Percentiles rank a stretch among this genome's conserved stretches.
These are phyloP conservation scores for Saccharomycopsis capsularis DNA, from an alignment of 805 yeast species.

Conservation along the genomic window DNA sequence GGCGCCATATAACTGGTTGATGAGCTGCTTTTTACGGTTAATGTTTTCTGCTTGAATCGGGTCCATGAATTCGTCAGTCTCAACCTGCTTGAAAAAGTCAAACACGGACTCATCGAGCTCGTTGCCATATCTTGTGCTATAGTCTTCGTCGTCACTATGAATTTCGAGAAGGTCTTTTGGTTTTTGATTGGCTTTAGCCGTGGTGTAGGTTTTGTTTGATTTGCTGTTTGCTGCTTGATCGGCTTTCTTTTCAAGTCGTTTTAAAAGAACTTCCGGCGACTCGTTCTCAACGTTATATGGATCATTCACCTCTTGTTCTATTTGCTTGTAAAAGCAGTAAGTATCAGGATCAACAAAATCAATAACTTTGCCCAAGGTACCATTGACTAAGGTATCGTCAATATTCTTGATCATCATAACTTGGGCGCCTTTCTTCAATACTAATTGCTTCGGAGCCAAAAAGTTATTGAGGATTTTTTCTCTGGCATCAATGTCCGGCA, in stretches of 20 bases:
- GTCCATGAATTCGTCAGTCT: constrained; percentile 25
- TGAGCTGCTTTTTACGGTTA: constrained; percentile 41
- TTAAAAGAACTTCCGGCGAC: constrained; percentile 21
- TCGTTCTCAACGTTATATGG: constrained; percentile 3
- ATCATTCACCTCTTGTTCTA: constrained; percentile 19
- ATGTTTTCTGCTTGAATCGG: constrained; percentile 28
- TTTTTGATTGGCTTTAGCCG: constrained; percentile 22
- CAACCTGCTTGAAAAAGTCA: constrained; percentile 35
- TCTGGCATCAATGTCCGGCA: constrained; percentile 9
- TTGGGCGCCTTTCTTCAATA: constrained; percentile 65
- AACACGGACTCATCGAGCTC: constrained; percentile 41
- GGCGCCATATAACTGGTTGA: constrained; percentile 37
- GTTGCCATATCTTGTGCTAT: constrained; percentile 16
- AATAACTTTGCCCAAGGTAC: constrained; percentile 64
- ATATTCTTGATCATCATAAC: constrained; percentile 78
- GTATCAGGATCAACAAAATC: constrained; percentile 51
- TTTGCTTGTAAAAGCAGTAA: constrained; percentile 33
- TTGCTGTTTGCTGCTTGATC: constrained; percentile 19
- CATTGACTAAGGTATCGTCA: constrained; percentile 68
- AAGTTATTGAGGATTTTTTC: constrained; percentile 42
- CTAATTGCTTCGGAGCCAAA: constrained; percentile 51
- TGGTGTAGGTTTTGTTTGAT: constrained; percentile 22
- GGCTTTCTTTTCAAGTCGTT: constrained; percentile 22
- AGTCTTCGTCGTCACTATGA: constrained; percentile 1
- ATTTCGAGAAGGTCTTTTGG: constrained; percentile 1